These are phyloP conservation scores for Dictyostelium capitatum DNA, from an alignment of 78 protist species.

Conservation along the genomic window DNA sequence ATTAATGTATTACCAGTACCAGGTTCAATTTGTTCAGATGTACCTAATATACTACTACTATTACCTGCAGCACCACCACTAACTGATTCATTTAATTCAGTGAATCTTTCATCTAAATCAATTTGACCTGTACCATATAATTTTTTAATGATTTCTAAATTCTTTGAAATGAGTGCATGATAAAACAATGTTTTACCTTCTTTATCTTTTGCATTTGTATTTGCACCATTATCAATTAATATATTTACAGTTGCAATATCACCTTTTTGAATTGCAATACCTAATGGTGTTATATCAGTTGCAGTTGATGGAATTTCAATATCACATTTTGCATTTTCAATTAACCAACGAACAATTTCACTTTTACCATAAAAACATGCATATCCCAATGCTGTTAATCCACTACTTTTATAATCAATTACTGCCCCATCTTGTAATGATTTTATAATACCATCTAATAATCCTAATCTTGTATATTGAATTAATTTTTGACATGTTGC, in stretches of 20 bases:
- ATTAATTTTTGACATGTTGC: constrained; percentile 30
- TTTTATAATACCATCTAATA: constrained; percentile 6
- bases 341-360: constrained; percentile 44
- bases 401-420: constrained; percentile 47
- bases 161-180: not conserved
- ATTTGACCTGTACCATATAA: not conserved
- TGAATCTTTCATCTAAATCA: not conserved
- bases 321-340: not conserved
- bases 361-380: constrained; percentile 35
- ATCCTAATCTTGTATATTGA: constrained; percentile 24
- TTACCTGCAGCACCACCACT: not conserved
- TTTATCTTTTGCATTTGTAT: not conserved
- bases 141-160: constrained; percentile 4
- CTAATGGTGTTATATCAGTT: constrained; percentile 21
- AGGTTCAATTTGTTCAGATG: too few relatives aligned
- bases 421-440: constrained; percentile 38
- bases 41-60: not conserved
- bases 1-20: constrained; percentile 1
- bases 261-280: constrained; percentile 22
- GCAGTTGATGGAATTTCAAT: not conserved
- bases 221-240: constrained; percentile 28
- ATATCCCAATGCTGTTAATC: constrained; percentile 45
- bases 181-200: constrained; percentile 27
- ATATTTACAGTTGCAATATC: not conserved
- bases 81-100: not conserved